Evolutionary conservation across 2,329 filamentous ascomycete species (phyloP).

Genomic region (Epichloe sp.): DNA sequence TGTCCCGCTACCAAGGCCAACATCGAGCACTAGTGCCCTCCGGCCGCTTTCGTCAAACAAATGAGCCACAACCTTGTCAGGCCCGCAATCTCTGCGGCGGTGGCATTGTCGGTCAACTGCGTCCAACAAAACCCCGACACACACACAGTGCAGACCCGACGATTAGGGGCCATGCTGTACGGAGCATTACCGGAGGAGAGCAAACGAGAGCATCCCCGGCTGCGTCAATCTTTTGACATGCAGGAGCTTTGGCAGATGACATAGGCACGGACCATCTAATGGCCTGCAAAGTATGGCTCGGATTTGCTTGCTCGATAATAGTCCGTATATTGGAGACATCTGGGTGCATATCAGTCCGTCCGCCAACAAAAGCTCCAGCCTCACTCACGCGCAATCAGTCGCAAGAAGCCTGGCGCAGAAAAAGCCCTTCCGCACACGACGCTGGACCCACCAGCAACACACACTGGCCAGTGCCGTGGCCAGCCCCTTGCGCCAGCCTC

Average conservation of each 20-base stretch:
- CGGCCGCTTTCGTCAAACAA: slow-evolving; percentile 1
- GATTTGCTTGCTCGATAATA: background rate
- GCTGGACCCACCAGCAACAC: slow-evolving; percentile 3
- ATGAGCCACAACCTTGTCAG: background rate
- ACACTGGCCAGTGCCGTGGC: slow-evolving; percentile 1
- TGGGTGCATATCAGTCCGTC: background rate
- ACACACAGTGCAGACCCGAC: too few species aligned
- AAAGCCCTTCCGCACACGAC: slow-evolving; percentile 3
- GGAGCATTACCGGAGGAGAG: too few species aligned
- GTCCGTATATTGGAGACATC: background rate
- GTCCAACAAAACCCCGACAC: too few species aligned
- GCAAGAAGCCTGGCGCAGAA: slow-evolving; percentile 3
- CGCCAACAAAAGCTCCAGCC: background rate
- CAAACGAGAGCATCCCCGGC: too few species aligned
- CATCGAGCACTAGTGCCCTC: background rate
- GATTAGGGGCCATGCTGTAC: too few species aligned
- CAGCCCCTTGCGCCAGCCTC: slow-evolving; percentile 5
- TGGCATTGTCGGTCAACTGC: too few species aligned
- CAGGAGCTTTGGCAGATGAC: background rate
- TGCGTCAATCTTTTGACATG: too few species aligned
- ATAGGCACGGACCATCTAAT: background rate
- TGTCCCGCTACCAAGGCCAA: too few species aligned
- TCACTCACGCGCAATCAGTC: background rate
- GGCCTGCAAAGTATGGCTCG: background rate
- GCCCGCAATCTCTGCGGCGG: too few species aligned